Conservation (phyloP, 139 green algal genomes). For the Yamagishiella unicocca region DNA sequence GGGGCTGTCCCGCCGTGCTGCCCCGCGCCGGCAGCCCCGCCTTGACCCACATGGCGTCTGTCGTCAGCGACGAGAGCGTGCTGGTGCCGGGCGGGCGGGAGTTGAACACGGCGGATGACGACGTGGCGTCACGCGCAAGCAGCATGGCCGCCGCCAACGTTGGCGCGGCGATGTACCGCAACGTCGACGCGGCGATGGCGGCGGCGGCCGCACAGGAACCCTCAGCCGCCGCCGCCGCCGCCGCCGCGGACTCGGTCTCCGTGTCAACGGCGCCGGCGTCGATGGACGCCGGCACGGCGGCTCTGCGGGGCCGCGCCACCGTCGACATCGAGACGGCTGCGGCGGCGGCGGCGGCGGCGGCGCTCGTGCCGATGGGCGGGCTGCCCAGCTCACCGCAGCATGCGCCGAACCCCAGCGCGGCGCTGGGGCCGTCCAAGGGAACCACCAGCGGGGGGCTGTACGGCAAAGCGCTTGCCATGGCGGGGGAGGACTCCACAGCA, state of each 20-base stretch:
- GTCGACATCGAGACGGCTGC: not conserved
- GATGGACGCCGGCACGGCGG: too few relatives aligned
- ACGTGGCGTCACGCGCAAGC: not conserved
- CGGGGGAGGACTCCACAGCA: not conserved
- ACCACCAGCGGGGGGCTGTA: constrained; percentile 1
- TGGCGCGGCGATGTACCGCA: not conserved
- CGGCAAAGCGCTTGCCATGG: not conserved
- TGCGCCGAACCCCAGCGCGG: too few relatives aligned
- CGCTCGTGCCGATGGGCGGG: too few relatives aligned
- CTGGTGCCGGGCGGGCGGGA: not conserved
- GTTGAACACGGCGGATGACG: not conserved
- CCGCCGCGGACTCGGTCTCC: not conserved
- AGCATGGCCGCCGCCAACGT: not conserved
- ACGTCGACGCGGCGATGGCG: not conserved
- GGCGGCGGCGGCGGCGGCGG: not conserved
- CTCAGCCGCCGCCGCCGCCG: not conserved
- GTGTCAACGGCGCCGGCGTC: not conserved
- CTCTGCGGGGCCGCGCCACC: too few relatives aligned
- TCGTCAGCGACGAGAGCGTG: not conserved
- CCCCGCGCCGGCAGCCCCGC: not conserved
- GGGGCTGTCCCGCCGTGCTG: not conserved
- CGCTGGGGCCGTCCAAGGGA: too few relatives aligned
- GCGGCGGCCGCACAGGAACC: not conserved
- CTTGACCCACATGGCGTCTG: not conserved
- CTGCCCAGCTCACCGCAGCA: too few relatives aligned